phyloP scores from a whole-genome alignment of 345 rosid species.

The Hevea brasiliensis region DNA sequence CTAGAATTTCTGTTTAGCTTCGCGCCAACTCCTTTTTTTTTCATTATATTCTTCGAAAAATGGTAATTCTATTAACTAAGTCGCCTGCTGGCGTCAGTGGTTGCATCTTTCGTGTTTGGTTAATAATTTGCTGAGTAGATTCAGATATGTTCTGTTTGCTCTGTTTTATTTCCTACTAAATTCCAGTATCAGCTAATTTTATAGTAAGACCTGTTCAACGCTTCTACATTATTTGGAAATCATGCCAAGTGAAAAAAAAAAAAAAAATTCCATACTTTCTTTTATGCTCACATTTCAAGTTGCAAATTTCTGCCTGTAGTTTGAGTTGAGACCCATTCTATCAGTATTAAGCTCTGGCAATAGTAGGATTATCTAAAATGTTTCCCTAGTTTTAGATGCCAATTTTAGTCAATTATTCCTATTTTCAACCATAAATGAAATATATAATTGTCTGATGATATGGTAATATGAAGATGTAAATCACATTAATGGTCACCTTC shows the following conservation, averaged over 20 bases:
- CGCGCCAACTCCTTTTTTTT: not conserved
- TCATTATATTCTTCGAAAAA: not conserved
- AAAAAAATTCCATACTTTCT: too few species aligned
- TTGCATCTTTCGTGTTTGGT: not conserved
- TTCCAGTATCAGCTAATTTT: not conserved
- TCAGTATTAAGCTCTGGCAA: not conserved
- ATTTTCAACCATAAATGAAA: not conserved
- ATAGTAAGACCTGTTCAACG: not conserved
- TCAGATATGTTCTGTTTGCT: not conserved
- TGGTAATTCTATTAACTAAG: not conserved
- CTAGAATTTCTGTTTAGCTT: not conserved
- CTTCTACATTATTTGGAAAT: not conserved
- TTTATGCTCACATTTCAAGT: not conserved
- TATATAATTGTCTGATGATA: not conserved
- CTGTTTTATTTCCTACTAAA: constrained; percentile 12
- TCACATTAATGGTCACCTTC: not conserved
- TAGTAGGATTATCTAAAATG: not conserved
- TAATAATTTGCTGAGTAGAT: constrained; percentile 6
- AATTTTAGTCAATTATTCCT: not conserved
- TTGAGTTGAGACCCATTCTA: not conserved
- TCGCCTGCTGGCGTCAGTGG: constrained; percentile 3
- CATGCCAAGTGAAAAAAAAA: not conserved
- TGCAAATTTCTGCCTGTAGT: constrained; percentile 3
- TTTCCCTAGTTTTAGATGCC: not conserved
- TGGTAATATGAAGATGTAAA: not conserved